A percentile compares a stretch with the other conserved stretches of the same genome.
phyloP scores from a whole-genome alignment of 495 filamentous ascomycete genomes.

The Eremomyces bilateralis region DNA sequence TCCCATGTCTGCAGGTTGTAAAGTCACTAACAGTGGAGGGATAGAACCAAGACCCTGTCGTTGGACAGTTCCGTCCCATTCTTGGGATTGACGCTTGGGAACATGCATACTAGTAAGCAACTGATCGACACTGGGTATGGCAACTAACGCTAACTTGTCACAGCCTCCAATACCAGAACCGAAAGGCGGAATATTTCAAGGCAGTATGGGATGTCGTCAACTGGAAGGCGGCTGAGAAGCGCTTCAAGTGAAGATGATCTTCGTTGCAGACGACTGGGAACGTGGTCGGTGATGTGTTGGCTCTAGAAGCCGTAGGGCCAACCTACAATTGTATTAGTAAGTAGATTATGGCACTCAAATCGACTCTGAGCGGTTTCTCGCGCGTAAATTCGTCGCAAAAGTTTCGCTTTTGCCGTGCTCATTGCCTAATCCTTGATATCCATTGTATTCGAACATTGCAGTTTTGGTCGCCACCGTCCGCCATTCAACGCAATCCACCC shows the following conservation, averaged over 20 bases:
- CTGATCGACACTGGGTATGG: neutral
- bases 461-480: no score
- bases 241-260: conserved; percentile 42
- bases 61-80: conserved; percentile 65
- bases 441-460: no score
- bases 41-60: conserved; percentile 79
- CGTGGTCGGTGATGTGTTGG: no score
- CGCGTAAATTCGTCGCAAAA: no score
- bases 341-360: no score
- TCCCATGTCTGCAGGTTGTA: neutral
- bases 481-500: no score
- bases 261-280: no score
- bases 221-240: conserved; percentile 84
- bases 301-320: no score
- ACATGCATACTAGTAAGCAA: conserved; percentile 51
- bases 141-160: conserved; percentile 3
- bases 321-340: no score
- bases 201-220: conserved; percentile 97
- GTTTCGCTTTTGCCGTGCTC: no score
- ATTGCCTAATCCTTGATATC: no score
- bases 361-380: no score
- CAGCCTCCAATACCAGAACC: conserved; percentile 90
- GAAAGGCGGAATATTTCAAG: conserved; percentile 94
- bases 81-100: conserved; percentile 97
- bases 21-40: conserved; percentile 2